These are phyloP conservation scores for Scenedesmus sp. DNA, from an alignment of 163 green algal species.

Conservation along the genomic window DNA sequence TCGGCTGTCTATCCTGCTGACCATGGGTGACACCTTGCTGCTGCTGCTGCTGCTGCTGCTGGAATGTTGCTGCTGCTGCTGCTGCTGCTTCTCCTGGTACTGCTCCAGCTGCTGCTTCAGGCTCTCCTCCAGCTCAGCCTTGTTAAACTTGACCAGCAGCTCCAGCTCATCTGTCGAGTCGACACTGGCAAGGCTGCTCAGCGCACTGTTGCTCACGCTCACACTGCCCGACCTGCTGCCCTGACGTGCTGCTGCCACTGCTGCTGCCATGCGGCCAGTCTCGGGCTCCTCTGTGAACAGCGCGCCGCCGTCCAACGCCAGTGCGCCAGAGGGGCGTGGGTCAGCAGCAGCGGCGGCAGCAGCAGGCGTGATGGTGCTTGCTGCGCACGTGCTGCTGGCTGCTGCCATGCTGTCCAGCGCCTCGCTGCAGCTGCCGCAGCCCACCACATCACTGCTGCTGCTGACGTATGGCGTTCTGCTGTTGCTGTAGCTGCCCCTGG, in stretches of 20 bases:
- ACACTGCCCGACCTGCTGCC: background rate
- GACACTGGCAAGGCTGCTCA: background rate
- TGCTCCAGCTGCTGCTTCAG: slow-evolving; percentile 6
- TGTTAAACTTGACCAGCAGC: slow-evolving; percentile 27
- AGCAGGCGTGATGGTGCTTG: background rate
- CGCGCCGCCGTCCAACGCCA: slow-evolving; percentile 16
- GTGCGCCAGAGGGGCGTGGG: background rate
- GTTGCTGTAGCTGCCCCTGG: background rate
- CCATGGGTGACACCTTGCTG: background rate
- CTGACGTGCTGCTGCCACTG: slow-evolving; percentile 42
- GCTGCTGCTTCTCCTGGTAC: slow-evolving; percentile 7
- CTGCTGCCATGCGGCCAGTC: slow-evolving; percentile 14
- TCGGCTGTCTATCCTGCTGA: background rate
- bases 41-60: background rate
- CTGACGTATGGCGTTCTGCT: background rate
- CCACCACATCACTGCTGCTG: slow-evolving; percentile 9
- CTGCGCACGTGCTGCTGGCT: background rate
- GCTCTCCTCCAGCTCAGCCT: background rate
- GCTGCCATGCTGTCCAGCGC: slow-evolving; percentile 37
- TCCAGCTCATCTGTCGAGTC: slow-evolving; percentile 16
- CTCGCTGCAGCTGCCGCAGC: slow-evolving; percentile 39
- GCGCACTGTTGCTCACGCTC: slow-evolving; percentile 17
- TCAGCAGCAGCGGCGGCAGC: background rate
- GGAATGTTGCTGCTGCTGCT: background rate
- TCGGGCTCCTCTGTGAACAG: slow-evolving; percentile 43